Conservation (phyloP, 768 basidiomycete genomes). For the Lactarius akahatsu region DNA sequence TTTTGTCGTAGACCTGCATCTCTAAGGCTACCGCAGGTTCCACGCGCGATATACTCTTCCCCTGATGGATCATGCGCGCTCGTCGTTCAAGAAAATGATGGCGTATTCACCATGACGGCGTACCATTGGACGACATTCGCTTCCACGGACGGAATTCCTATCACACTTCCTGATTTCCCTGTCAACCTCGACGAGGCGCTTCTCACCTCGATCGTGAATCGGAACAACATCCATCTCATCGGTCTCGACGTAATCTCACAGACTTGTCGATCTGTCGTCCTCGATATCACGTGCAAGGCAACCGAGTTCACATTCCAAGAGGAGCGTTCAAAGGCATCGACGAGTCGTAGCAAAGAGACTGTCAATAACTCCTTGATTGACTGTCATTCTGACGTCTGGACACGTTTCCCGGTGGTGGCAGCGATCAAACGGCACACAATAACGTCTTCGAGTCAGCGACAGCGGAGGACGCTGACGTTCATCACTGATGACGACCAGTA, state of each 20-base stretch:
- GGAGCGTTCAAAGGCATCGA: constrained; percentile 35
- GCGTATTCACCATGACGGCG: constrained; percentile 34
- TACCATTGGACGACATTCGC: constrained; percentile 63
- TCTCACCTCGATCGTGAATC: constrained; percentile 50
- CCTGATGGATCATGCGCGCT: constrained; percentile 59
- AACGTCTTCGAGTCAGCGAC: constrained; percentile 32
- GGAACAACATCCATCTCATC: constrained; percentile 46
- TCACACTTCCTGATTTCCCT: constrained; percentile 37
- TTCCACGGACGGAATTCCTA: constrained; percentile 44
- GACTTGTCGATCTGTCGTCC: constrained; percentile 43
- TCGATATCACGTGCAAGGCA: constrained; percentile 54
- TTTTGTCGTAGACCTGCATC: constrained; percentile 43
- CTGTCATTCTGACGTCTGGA: constrained; percentile 22
- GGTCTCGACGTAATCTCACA: constrained; percentile 38
- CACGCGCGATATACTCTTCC: constrained; percentile 43
- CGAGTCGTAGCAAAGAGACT: constrained; percentile 30
- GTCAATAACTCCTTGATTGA: constrained; percentile 40
- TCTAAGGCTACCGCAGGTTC: constrained; percentile 39
- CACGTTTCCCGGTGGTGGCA: constrained; percentile 19
- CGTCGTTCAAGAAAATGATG: constrained; percentile 32
- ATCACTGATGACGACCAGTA: constrained; percentile 41
- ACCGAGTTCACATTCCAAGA: constrained; percentile 59
- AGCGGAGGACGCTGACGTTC: constrained; percentile 42
- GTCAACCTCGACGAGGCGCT: constrained; percentile 30
- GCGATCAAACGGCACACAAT: constrained; percentile 16